phyloP scores from a whole-genome alignment of 257 asterid genomes.

The Mentha longifolia region DNA sequence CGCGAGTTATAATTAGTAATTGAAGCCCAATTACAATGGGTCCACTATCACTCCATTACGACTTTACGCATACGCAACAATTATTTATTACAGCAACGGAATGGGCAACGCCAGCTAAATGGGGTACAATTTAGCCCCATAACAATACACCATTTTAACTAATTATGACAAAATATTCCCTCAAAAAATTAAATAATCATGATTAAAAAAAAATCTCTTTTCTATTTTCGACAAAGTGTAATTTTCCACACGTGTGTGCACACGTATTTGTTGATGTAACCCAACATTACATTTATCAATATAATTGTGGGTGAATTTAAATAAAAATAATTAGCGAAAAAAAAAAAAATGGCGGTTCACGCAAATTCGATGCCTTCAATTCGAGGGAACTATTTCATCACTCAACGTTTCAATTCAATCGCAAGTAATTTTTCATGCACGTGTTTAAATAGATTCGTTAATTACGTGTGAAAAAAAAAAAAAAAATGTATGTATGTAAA shows the following conservation, averaged over 20 bases:
- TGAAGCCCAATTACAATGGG: background rate
- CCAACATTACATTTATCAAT: too few species aligned
- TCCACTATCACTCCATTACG: slow-evolving; percentile 1
- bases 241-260: too few species aligned
- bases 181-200: background rate
- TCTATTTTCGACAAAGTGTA: too few species aligned
- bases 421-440: background rate
- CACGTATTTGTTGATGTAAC: background rate
- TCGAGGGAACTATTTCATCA: slow-evolving; percentile 17
- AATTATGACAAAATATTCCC: background rate
- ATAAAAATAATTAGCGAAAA: too few species aligned
- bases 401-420: background rate
- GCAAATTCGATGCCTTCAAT: slow-evolving; percentile 10
- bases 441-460: background rate
- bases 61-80: slow-evolving; percentile 22
- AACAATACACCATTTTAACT: background rate
- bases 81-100: background rate
- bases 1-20: too few species aligned
- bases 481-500: background rate
- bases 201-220: too few species aligned
- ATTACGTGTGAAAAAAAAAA: background rate
- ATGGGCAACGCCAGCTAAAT: background rate
- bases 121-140: background rate
- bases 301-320: too few species aligned
- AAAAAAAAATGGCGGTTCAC: background rate